These are phyloP conservation scores for Saccharomycopsis sp. DNA, from an alignment of 805 yeast species.

Conservation along the genomic window DNA sequence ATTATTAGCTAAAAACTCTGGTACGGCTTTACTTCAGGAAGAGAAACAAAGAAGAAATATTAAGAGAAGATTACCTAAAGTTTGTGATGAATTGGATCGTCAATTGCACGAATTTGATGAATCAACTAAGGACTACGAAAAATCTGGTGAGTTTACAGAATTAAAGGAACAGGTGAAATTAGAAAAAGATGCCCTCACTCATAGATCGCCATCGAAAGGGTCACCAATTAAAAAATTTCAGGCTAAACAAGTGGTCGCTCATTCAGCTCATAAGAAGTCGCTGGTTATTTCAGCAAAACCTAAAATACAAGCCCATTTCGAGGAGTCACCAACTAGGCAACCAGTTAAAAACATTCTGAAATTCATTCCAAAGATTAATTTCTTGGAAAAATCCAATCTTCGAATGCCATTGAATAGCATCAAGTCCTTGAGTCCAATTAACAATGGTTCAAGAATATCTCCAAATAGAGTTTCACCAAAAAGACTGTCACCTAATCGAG, in stretches of 20 bases:
- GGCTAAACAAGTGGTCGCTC: too few relatives aligned
- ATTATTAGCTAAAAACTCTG: constrained; percentile 65
- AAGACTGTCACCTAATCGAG: neutral
- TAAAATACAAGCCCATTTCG: too few relatives aligned
- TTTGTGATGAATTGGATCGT: constrained; percentile 43
- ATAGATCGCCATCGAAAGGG: neutral
- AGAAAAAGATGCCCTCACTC: constrained; percentile 1
- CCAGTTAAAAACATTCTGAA: too few relatives aligned
- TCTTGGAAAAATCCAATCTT: neutral
- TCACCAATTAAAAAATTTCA: too few relatives aligned
- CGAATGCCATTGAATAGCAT: neutral
- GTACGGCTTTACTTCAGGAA: constrained; percentile 71
- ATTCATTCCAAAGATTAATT: neutral
- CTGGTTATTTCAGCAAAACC: too few relatives aligned
- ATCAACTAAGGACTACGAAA: constrained; percentile 7
- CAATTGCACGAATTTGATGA: constrained; percentile 45
- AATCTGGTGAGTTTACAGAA: constrained; percentile 9
- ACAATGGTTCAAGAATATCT: constrained; percentile 2
- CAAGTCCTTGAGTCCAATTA: neutral
- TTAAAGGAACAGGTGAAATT: constrained; percentile 9
- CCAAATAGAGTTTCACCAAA: constrained; percentile 4
- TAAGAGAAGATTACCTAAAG: constrained; percentile 59
- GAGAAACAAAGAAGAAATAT: constrained; percentile 68
- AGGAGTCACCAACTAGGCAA: neutral
- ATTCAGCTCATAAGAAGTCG: too few relatives aligned